Evolutionary conservation across 345 rosid genomes (phyloP).

Genomic region (Murraya paniculata): DNA sequence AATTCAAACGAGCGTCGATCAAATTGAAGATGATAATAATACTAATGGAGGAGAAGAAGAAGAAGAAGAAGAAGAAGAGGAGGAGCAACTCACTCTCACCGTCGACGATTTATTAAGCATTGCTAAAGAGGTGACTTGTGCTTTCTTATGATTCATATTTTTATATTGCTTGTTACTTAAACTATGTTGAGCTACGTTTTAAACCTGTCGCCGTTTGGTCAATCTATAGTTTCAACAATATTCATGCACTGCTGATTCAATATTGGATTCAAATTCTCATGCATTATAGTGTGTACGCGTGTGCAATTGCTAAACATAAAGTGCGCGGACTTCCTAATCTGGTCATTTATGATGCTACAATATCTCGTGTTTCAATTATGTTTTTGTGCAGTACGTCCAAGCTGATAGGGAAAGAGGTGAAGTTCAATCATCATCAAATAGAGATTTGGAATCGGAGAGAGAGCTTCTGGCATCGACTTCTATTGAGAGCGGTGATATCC

Average conservation of each 20-base stretch:
- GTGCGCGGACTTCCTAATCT: no score
- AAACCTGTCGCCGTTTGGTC: no score
- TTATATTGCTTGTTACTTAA: background rate
- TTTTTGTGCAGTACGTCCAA: constrained; percentile 40
- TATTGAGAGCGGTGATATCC: constrained; percentile 1
- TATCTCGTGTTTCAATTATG: background rate
- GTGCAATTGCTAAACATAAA: no score
- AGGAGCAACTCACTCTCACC: constrained; percentile 35
- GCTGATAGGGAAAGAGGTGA: constrained; percentile 18
- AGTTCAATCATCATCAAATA: background rate
- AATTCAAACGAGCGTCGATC: constrained; percentile 9
- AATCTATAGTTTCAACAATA: background rate
- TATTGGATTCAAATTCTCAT: no score
- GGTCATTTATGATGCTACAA: background rate
- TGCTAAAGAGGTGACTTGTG: constrained; percentile 43
- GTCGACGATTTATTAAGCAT: constrained; percentile 52
- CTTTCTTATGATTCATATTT: background rate
- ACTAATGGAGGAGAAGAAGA: background rate
- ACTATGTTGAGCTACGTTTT: no score
- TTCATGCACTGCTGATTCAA: background rate
- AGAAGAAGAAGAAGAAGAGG: no score
- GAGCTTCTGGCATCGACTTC: constrained; percentile 1
- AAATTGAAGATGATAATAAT: background rate
- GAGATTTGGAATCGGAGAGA: constrained; percentile 15
- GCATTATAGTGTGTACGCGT: no score